phyloP scores from a whole-genome alignment of 805 yeast genomes.

The Lipomyces japonicus region DNA sequence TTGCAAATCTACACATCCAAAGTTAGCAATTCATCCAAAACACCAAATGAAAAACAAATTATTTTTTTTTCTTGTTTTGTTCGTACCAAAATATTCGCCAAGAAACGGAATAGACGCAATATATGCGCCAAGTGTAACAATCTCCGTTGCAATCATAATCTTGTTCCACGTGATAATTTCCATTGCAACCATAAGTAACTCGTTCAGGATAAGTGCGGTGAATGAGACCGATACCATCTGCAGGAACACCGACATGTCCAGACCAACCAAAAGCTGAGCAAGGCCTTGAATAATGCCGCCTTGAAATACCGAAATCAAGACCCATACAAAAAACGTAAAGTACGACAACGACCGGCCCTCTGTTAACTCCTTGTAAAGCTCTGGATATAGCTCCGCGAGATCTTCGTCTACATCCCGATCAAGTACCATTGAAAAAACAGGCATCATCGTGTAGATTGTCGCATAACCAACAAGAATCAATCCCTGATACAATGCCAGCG shows the following conservation, averaged over 20 bases:
- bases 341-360: conserved; percentile 83
- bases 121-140: conserved; percentile 64
- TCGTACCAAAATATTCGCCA: conserved; percentile 71
- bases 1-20: conserved; percentile 37
- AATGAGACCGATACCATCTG: conserved; percentile 84
- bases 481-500: conserved; percentile 90
- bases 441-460: conserved; percentile 95
- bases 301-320: conserved; percentile 81
- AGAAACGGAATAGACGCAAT: conserved; percentile 78
- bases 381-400: conserved; percentile 87
- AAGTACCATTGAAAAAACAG: conserved; percentile 87
- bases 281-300: conserved; percentile 76
- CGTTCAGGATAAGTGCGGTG: conserved; percentile 75
- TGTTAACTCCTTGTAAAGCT: conserved; percentile 85
- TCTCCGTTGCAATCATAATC: conserved; percentile 67
- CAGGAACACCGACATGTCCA: conserved; percentile 51
- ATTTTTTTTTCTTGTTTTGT: not conserved
- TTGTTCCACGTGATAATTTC: conserved; percentile 85
- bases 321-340: conserved; percentile 88
- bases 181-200: conserved; percentile 86
- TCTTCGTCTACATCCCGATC: conserved; percentile 90
- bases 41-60: not conserved
- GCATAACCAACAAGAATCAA: conserved; percentile 99
- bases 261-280: conserved; percentile 71
- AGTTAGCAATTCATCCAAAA: not conserved